Evolutionary conservation across 148 eudicot species (phyloP), one percentile per base, ranked within the genome.

Genomic region (Linanthus parryae): DNA sequence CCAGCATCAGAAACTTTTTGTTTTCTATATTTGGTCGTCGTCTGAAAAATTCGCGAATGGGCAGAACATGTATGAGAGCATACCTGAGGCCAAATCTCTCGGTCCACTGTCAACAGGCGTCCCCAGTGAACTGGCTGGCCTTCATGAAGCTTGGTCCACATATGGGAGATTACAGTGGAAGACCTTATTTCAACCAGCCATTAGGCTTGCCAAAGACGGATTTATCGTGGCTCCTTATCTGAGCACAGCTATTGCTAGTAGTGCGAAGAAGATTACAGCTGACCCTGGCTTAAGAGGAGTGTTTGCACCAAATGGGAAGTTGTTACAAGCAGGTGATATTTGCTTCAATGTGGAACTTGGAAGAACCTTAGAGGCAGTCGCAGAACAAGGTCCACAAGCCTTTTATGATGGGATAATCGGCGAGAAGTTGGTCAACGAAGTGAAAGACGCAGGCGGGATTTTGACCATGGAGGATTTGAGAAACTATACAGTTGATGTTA

Each of bases 81-180:
- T 75, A 54, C 69, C 72, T 3, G 24, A 22, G 11, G 61, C 86
- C 24, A 87, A 87, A 66, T 44, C 14, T 25, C 0, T 15, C 3
- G 98, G 98, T 41, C 80, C 90, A n/a, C 58, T 92, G 42, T 73
- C 98, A 19, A 76, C 76, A 69, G 98, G 88, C 0, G 91, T 87
- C 24, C 98, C 96, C 0, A 85, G 92, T 5, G 96, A 87, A 70
- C 55, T 87, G 61, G 96, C 96, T 46, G 96, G 92, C 23, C 94
- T 92, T 18, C 78, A 87, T 43, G 64, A 71, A 60, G 90, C 90
- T 10, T 92, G 98, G 98, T 49, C 57, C 44, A 79, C 64, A 56
- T 70, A 79, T 16, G 98, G 98, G 24, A 74, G 77, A 57, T 65
- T 87, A 50, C 82, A 88, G 42, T 87, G 96, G 96, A 53, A 28